Conservation (phyloP, 1,284 basidiomycete species). For the Agroathelia rolfsii region DNA sequence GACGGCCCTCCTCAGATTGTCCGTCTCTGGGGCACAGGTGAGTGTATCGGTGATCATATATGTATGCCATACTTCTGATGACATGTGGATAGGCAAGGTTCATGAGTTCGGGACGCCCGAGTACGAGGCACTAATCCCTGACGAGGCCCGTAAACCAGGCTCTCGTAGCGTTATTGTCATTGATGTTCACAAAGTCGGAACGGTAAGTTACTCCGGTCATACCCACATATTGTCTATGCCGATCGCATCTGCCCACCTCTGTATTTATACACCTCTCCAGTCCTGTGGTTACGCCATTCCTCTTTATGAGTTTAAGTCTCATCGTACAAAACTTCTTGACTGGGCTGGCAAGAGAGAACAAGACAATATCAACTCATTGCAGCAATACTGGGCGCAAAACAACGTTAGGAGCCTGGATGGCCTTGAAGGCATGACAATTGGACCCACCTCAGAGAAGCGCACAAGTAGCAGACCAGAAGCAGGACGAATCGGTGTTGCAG, state of each 20-base stretch:
- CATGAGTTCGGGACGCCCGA: slow-evolving; percentile 45
- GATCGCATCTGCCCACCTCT: background rate
- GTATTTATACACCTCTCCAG: slow-evolving; percentile 19
- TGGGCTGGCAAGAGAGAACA: slow-evolving; percentile 21
- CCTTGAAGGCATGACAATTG: too few relatives aligned
- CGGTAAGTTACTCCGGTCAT: slow-evolving; percentile 26
- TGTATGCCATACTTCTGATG: background rate
- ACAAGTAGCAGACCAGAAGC: slow-evolving; percentile 8
- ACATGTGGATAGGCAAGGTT: slow-evolving; percentile 26
- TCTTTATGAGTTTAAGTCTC: slow-evolving; percentile 33
- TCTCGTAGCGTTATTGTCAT: slow-evolving; percentile 42
- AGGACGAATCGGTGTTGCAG: slow-evolving; percentile 1
- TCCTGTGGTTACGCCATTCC: slow-evolving; percentile 48
- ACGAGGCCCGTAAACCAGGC: slow-evolving; percentile 34
- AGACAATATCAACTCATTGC: slow-evolving; percentile 20
- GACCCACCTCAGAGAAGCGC: slow-evolving; percentile 15
- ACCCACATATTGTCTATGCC: too few relatives aligned
- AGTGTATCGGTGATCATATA: slow-evolving; percentile 3
- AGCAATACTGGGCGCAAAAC: slow-evolving; percentile 32
- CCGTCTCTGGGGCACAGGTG: slow-evolving; percentile 42
- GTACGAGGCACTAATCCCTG: slow-evolving; percentile 34
- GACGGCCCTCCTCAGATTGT: slow-evolving; percentile 43
- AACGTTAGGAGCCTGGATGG: slow-evolving; percentile 45
- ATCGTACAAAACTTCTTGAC: slow-evolving; percentile 31
- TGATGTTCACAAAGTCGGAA: slow-evolving; percentile 40